Evolutionary conservation across 441 rosid species (phyloP).

Genomic region (Syzygium syzygioides): DNA sequence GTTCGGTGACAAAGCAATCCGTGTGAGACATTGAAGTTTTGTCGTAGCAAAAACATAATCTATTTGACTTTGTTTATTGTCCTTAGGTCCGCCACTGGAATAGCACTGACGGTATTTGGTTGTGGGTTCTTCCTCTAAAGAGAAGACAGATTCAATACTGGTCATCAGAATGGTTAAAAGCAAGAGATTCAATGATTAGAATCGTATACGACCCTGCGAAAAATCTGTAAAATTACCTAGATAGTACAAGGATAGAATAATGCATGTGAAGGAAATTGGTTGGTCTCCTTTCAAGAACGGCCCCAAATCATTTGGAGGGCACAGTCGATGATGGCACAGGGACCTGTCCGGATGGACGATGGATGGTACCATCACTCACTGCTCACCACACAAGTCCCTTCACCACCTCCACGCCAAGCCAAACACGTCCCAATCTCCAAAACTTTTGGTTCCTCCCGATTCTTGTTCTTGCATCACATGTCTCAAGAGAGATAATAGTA

Average conservation of each 20-base stretch:
- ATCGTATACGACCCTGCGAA: neutral
- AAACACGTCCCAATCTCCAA: neutral
- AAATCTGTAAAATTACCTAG: neutral
- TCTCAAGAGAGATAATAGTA: neutral
- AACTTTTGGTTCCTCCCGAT: neutral
- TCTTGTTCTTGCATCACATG: neutral
- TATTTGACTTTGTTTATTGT: neutral
- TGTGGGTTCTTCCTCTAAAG: neutral
- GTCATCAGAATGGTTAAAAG: neutral
- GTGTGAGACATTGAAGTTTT: neutral
- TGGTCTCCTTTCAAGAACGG: neutral
- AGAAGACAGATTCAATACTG: neutral
- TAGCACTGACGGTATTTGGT: neutral
- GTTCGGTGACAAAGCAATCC: neutral
- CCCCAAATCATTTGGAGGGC: neutral
- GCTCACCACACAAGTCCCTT: neutral
- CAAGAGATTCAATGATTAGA: neutral
- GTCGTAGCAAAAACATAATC: neutral
- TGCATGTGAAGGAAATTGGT: neutral
- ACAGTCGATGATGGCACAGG: neutral
- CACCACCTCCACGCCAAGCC: neutral
- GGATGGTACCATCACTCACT: neutral
- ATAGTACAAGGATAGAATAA: neutral
- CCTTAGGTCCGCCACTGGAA: neutral
- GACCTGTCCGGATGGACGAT: neutral